Evolutionary conservation across 1,284 basidiomycete genomes (phyloP), one percentile per base, ranked within the genome.

Genomic region (Ustilago nuda): DNA sequence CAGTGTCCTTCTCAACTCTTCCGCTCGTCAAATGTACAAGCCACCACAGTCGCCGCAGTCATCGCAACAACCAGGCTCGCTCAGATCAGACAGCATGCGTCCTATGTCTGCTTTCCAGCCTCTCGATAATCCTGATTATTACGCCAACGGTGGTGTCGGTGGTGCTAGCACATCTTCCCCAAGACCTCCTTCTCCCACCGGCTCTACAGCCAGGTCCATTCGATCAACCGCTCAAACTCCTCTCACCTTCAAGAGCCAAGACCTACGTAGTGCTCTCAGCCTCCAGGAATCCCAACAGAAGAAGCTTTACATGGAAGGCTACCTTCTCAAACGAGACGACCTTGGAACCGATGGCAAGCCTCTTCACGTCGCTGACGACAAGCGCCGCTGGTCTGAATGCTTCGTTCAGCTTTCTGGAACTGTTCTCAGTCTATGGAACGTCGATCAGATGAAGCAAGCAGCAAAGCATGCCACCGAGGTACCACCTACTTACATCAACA

Each of bases 341-440:
- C 75, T 81, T 33, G 68, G 58, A 30, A 73, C 83, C 27, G 82
- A 85, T 56, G 84, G 84, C 9, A 83, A 81, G 58, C 78, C 84
- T 1, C 68, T 82, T 17, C 74, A 81, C 59, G 66, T 73, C 33
- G 60, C 66, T 19, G 82, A 84, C 56, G 75, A 73, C 7, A 80
- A 79, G 62, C 67, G 71, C 32, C 56, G 72, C 8, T 85, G 84
- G 84, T 69, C 78, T 56, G 75, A 84, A 51, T 85, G 84, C 74
- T 85, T 96, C 9, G 92, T 93, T 1, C 95, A 98, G 87, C 89
- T 98, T 33, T 92, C 93, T 50, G 95, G 95, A 6, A 97, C 94
- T 8, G 95, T 94, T 8, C 89, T 98, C 62, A 95, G 94, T 80
- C 88, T 94, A 48, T 95, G 94, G 93, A 92, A 93, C 85, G 94